Evolutionary conservation across 139 green algal genomes (phyloP), one percentile per base, ranked within the genome.

Genomic region (Chlorokybus atmophyticus): DNA sequence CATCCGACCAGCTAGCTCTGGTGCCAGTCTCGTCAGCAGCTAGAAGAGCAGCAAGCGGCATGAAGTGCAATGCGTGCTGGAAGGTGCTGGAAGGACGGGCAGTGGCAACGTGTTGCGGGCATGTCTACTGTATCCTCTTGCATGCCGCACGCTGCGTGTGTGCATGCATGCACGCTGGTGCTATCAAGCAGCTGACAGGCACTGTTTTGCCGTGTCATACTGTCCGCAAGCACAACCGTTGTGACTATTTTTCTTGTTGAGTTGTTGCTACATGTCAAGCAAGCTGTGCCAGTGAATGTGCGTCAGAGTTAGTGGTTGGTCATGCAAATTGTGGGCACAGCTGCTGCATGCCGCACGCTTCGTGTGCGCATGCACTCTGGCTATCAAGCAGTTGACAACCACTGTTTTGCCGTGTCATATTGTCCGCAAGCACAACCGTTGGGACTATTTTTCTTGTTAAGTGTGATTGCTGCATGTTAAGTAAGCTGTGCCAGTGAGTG

Each of bases 41-140:
- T n/a, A n/a, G n/a, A n/a, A n/a, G n/a, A n/a, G n/a, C n/a, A n/a
- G n/a, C n/a, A n/a, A n/a, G n/a, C n/a, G n/a, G n/a, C n/a, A n/a
- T 65, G 57, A 60, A 60, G 44, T 65, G 57, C 57, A 65, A 65
- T 21, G 28, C 44, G 29, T 65, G 57, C 38, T 61, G 57, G 57
- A 57, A 28, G 47, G 29, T 27, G 23, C 57, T 65, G 24, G 57
- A 65, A 3, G 47, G 24, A 44, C 47, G 47, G 10, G 57, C 23
- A 3, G 47, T 65, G n/a, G 57, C 47, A 42, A 65, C 57, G 6
- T 49, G 44, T 19, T 65, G 57, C 57, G 57, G 57, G 3, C 57
- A 65, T 24, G 26, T 65, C 8, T 65, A 58, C 21, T 65, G 57
- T 65, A 58, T 59, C 44, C 44, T 29, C 6, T 29, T 52, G 19